These are phyloP conservation scores for Epithemia pelagica DNA, from an alignment of 108 stramenopile genomes.

Conservation along the genomic window DNA sequence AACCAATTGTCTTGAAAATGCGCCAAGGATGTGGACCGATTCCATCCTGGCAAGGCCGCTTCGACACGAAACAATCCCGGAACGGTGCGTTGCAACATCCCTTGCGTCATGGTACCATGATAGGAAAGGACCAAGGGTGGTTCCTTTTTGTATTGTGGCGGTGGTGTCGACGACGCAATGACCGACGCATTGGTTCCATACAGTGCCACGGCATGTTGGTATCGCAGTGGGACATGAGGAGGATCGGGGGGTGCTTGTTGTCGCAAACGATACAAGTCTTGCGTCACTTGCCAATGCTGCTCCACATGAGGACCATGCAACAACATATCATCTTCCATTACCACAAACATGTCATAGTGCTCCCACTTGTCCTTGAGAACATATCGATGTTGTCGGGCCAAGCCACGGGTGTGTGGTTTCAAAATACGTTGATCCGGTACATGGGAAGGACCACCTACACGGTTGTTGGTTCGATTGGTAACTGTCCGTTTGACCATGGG, in stretches of 20 bases:
- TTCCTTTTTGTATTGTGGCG: slow-evolving; percentile 15
- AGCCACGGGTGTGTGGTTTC: neutral
- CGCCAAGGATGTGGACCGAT: slow-evolving; percentile 21
- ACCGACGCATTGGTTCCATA: too few relatives aligned
- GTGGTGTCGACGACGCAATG: slow-evolving; percentile 19
- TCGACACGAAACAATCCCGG: slow-evolving; percentile 73
- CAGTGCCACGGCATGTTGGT: slow-evolving; percentile 16
- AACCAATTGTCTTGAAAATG: slow-evolving; percentile 12
- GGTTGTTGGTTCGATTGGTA: too few relatives aligned
- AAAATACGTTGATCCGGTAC: too few relatives aligned
- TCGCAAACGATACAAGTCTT: slow-evolving; percentile 40
- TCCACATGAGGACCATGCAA: slow-evolving; percentile 57
- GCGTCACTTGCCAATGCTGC: slow-evolving; percentile 49
- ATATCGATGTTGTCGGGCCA: slow-evolving; percentile 76
- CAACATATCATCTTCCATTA: slow-evolving; percentile 79
- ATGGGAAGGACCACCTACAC: too few relatives aligned
- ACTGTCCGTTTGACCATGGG: neutral
- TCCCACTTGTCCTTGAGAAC: slow-evolving; percentile 67
- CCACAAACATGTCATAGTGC: slow-evolving; percentile 66
- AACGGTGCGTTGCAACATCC: slow-evolving; percentile 39
- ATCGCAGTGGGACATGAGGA: neutral
- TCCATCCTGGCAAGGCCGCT: slow-evolving; percentile 29
- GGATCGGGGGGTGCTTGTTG: slow-evolving; percentile 25
- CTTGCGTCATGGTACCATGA: slow-evolving; percentile 45
- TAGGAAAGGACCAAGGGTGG: too few relatives aligned